Evolutionary conservation across 169 alveolate species (phyloP).

Genomic region (Besnoitia besnoiti): DNA sequence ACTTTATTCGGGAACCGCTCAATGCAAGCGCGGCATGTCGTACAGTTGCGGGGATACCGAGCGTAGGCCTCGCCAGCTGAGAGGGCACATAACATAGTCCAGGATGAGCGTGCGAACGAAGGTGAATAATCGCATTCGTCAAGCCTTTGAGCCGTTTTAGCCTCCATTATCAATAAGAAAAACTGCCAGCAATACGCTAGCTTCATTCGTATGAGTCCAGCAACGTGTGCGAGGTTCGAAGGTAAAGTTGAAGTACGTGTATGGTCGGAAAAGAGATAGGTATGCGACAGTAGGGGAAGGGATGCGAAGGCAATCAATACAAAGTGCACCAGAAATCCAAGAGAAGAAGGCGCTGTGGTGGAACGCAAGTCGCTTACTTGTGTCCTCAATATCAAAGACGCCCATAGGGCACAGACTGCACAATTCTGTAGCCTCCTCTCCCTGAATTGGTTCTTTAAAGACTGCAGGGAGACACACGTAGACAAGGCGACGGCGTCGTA

Average conservation of each 20-base stretch:
- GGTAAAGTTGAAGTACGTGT: too few species aligned
- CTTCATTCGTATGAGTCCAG: too few species aligned
- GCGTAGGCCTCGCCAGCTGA: conserved; percentile 84
- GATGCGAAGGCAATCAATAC: too few species aligned
- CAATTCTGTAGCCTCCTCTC: conserved; percentile 91
- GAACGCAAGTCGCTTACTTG: conserved; percentile 13
- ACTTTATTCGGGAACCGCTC: conserved; percentile 88
- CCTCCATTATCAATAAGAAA: background rate
- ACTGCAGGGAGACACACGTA: conserved; percentile 26
- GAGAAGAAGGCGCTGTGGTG: background rate
- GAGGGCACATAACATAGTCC: background rate
- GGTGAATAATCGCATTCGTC: background rate
- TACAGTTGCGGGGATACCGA: conserved; percentile 92
- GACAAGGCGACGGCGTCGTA: background rate
- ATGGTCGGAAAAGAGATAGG: too few species aligned
- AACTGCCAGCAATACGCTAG: background rate
- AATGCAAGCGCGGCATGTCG: conserved; percentile 97
- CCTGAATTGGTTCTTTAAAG: conserved; percentile 78
- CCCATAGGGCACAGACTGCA: conserved; percentile 92
- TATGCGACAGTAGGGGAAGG: too few species aligned
- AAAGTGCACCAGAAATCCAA: too few species aligned
- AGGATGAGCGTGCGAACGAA: background rate
- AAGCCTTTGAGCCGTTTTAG: background rate
- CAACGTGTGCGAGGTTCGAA: too few species aligned
- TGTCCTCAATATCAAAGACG: conserved; percentile 93